Percentiles rank a stretch among this genome's conserved stretches.
These are phyloP conservation scores for Gamarada debralockiae DNA, from an alignment of 495 filamentous ascomycete species.

Conservation along the genomic window DNA sequence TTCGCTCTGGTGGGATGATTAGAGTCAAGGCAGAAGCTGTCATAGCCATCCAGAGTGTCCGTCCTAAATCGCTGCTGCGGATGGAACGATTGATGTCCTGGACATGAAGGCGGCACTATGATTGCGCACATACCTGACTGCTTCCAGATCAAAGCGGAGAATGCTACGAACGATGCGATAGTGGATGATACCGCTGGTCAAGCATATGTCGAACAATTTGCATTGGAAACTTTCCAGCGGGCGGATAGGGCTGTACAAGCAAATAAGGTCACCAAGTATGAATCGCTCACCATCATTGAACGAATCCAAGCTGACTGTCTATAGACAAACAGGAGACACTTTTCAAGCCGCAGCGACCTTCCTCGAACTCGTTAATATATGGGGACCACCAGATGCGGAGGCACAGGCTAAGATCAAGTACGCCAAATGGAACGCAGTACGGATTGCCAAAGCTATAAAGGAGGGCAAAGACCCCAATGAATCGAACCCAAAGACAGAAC, in stretches of 20 bases:
- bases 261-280: conserved; percentile 80
- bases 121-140: not conserved
- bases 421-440: conserved; percentile 90
- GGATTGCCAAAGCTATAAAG: conserved; percentile 87
- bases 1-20: no score
- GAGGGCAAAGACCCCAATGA: conserved; percentile 91
- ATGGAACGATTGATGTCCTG: no score
- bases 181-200: conserved; percentile 83
- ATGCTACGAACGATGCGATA: conserved; percentile 58
- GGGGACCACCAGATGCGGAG: conserved; percentile 71
- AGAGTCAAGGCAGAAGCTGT: no score
- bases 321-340: conserved; percentile 87
- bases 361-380: conserved; percentile 81
- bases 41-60: no score
- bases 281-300: not conserved
- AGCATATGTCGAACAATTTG: conserved; percentile 94
- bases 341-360: conserved; percentile 90
- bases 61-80: no score
- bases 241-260: conserved; percentile 78
- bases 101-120: no score
- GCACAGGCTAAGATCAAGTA: conserved; percentile 86
- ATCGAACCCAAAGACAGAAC: conserved; percentile 67
- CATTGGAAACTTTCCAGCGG: conserved; percentile 76
- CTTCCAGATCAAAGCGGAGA: conserved; percentile 59
- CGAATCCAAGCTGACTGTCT: not conserved